Evolutionary conservation across 2,329 filamentous ascomycete genomes (phyloP).

Genomic region (Aspergillus alliaceus): DNA sequence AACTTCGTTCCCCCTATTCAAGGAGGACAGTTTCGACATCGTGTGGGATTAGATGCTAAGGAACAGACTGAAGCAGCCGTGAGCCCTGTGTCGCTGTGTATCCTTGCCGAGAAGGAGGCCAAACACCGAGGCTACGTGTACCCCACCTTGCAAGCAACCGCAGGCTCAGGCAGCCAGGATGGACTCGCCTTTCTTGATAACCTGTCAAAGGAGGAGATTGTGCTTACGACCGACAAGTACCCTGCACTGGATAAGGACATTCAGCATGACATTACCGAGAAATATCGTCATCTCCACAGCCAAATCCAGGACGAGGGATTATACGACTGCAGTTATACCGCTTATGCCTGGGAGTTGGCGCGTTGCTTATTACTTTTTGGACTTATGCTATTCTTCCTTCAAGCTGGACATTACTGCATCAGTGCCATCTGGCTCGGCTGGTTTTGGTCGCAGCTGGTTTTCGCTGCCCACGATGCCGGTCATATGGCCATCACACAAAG

Average conservation of each 20-base stretch:
- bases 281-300: conserved; percentile 77
- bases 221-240: conserved; percentile 76
- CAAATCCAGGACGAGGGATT: conserved; percentile 72
- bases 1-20: conserved; percentile 93
- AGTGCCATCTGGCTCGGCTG: too few species aligned
- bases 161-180: too few species aligned
- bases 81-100: too few species aligned
- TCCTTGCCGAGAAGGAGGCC: too few species aligned
- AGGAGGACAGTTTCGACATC: conserved; percentile 74
- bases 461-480: conserved; percentile 89
- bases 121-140: too few species aligned
- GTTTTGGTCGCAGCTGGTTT: conserved; percentile 93
- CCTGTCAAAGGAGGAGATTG: conserved; percentile 71
- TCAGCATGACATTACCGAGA: conserved; percentile 73
- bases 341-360: too few species aligned
- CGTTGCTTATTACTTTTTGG: conserved; percentile 76
- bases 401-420: too few species aligned
- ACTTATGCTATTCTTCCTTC: too few species aligned
- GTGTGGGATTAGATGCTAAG: too few species aligned
- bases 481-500: conserved; percentile 97
- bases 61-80: conserved; percentile 48
- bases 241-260: conserved; percentile 71
- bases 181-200: conserved; percentile 71
- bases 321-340: conserved; percentile 79
- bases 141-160: too few species aligned